Base-by-base conservation (phyloP, 345 rosid species). In the Mangifera indica region DNA sequence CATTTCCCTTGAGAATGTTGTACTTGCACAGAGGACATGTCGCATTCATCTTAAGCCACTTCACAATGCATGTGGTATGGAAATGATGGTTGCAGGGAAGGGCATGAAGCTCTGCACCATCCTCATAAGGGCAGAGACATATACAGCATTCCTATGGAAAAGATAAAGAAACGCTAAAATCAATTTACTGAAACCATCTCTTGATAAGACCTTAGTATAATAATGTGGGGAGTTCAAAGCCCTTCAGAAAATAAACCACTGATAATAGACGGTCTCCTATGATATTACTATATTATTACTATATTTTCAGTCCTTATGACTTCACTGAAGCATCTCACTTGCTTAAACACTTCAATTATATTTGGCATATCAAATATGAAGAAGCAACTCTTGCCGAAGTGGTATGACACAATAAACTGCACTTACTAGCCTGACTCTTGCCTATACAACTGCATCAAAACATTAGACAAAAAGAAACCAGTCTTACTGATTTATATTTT, bases 41-140 rank as follows among this genome's bases (percentile, higher is more conserved):
- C 6, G 99, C 99, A 58, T 93, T 93, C 98, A 96, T 96, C 87
- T 91, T 96, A 9, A 96, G 97, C 99, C 99, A 96, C 81, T 89
- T 96, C 81, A 75, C 90, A 0, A 96, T 93, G 72, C 99, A 96
- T 9, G 85, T 74, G 0, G 93, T 82, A 77, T 96, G 98, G 78
- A 93, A 96, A 64, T 91, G 97, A 77, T 96, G 99, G 85, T 83
- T 89, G 84, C 99, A 93, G 21, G 98, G 97, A 18, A 96, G 96
- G 15, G 94, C 56, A 51, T 85, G 89, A 57, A 96, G 93, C 84
- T 96, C 97, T 10, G 72, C 82, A 24, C 92, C 98, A 70, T 89
- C 93, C 72, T 96, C 99, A 11, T 96, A 96, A 18, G 94, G 74
- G 83, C 85, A 69, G 53, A 96, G 83, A 76, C 99, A 96, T 74